Evolutionary conservation across 495 filamentous ascomycete species (phyloP).

Genomic region (Tuber umbilicatum): DNA sequence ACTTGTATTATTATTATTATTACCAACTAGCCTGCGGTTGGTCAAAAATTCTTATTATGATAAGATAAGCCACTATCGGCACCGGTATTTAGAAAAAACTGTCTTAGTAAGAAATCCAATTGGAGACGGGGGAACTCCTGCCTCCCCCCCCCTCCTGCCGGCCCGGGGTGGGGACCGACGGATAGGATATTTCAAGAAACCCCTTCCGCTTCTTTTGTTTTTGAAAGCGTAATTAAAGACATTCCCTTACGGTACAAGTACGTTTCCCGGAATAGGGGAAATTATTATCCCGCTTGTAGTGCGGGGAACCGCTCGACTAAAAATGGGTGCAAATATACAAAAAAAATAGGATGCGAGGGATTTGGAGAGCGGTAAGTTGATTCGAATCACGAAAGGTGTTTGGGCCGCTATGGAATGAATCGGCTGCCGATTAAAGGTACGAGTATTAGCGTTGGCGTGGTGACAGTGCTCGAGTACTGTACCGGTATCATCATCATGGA

Average conservation of each 20-base stretch:
- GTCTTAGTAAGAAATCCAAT: neutral
- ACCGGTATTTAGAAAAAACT: neutral
- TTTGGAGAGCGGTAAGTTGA: neutral
- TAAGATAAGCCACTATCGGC: neutral
- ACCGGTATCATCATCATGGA: too few species aligned
- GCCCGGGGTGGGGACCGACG: neutral
- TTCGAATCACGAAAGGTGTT: neutral
- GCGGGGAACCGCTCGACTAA: neutral
- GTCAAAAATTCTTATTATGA: neutral
- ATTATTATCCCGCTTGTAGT: neutral
- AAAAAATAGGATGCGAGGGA: neutral
- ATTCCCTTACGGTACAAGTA: too few species aligned
- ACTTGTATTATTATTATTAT: neutral
- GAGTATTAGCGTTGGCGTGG: too few species aligned
- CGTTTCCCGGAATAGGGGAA: neutral
- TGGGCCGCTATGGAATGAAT: neutral
- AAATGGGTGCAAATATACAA: neutral
- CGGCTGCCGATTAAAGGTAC: neutral
- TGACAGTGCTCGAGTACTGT: too few species aligned
- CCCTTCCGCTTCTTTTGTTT: neutral
- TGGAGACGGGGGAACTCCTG: neutral
- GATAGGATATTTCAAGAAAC: neutral
- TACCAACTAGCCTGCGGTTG: neutral
- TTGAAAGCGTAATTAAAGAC: neutral
- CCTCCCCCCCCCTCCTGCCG: too few species aligned